A percentile compares a stretch with the other conserved stretches of the same genome.
Conservation (phyloP, 2,329 filamentous ascomycete genomes). For the Curvularia sp. region DNA sequence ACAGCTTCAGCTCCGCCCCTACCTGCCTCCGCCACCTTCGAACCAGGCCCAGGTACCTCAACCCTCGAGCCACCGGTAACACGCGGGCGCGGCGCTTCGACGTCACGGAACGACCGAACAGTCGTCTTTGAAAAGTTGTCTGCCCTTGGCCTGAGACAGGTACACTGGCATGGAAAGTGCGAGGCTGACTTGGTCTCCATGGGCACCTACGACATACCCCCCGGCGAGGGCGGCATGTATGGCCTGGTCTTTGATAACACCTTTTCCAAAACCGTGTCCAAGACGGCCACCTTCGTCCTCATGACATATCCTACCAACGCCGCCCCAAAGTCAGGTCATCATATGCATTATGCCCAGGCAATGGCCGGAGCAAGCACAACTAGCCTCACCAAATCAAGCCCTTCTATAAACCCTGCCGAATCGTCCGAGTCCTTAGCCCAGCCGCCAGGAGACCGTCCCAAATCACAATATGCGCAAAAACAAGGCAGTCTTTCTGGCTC, state of each 20-base stretch:
- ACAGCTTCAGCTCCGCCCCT: constrained; percentile 56
- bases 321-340: constrained; percentile 75
- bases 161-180: constrained; percentile 89
- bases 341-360: constrained; percentile 67
- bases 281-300: constrained; percentile 92
- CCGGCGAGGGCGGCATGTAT: constrained; percentile 86
- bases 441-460: constrained; percentile 51
- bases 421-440: constrained; percentile 60
- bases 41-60: constrained; percentile 46
- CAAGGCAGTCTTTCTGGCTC: constrained; percentile 30
- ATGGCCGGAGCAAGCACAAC: constrained; percentile 58
- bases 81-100: constrained; percentile 62
- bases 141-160: constrained; percentile 66
- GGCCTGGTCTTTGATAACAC: constrained; percentile 98
- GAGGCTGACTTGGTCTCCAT: constrained; percentile 95
- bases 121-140: constrained; percentile 72
- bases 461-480: constrained; percentile 45
- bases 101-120: constrained; percentile 71
- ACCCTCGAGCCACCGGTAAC: constrained; percentile 61
- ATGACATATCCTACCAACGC: constrained; percentile 89
- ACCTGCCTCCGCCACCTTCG: constrained; percentile 43
- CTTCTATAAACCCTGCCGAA: constrained; percentile 53
- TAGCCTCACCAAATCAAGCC: constrained; percentile 52
- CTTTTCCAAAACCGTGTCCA: constrained; percentile 89
- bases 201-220: constrained; percentile 81